Conservation (phyloP, 805 yeast genomes). For the Candida dajiaensis region DNA sequence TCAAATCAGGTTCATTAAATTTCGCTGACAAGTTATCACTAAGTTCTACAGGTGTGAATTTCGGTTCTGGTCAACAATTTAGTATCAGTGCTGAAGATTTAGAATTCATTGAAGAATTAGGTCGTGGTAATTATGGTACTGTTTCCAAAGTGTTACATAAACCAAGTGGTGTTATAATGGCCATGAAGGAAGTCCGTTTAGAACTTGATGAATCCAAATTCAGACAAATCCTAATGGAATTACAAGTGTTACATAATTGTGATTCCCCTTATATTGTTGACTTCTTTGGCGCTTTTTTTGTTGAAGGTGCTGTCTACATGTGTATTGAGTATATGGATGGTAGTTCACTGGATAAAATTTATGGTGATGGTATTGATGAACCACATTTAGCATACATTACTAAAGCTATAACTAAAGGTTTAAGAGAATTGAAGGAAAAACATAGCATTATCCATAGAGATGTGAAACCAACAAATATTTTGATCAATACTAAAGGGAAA, state of each 20-base stretch:
- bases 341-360: conserved; percentile 84
- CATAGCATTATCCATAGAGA: conserved; percentile 95
- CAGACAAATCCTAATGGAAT: conserved; percentile 91
- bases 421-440: conserved; percentile 76
- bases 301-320: conserved; percentile 97
- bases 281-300: conserved; percentile 95
- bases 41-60: conserved; percentile 88
- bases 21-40: conserved; percentile 92
- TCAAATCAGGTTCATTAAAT: conserved; percentile 85
- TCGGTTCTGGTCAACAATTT: conserved; percentile 82
- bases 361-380: conserved; percentile 71
- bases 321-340: conserved; percentile 99
- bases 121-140: conserved; percentile 95
- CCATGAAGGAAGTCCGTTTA: conserved; percentile 92
- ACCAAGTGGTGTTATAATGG: conserved; percentile 91
- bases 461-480: conserved; percentile 92
- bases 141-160: conserved; percentile 89
- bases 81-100: conserved; percentile 80
- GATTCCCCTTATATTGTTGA: conserved; percentile 88
- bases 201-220: conserved; percentile 93
- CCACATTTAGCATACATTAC: conserved; percentile 74
- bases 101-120: conserved; percentile 79
- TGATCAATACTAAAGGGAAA: conserved; percentile 77
- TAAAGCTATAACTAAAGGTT: conserved; percentile 72
- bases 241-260: conserved; percentile 90